Conservation (phyloP, 768 basidiomycete species). For the Mycena haematopus region DNA sequence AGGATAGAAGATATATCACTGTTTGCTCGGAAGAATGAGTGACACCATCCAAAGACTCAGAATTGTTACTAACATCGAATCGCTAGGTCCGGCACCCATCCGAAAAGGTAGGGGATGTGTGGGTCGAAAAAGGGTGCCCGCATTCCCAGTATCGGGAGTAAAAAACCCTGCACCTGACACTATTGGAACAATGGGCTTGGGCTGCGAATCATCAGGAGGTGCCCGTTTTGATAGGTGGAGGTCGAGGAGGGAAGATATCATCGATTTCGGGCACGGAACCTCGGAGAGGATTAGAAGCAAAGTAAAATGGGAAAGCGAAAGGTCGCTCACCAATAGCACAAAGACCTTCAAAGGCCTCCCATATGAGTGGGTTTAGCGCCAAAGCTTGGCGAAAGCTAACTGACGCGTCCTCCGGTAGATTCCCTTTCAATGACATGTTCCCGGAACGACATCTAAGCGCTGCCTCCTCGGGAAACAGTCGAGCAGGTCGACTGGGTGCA, state of each 20-base stretch:
- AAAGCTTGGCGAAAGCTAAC: constrained; percentile 76
- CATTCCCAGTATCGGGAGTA: constrained; percentile 69
- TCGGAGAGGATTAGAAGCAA: constrained; percentile 39
- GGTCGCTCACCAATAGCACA: constrained; percentile 73
- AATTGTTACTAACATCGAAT: constrained; percentile 60
- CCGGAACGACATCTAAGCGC: constrained; percentile 81
- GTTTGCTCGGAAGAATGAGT: constrained; percentile 48
- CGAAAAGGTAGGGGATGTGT: constrained; percentile 62
- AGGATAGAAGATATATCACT: constrained; percentile 60
- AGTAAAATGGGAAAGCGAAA: constrained; percentile 19
- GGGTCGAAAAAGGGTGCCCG: constrained; percentile 61
- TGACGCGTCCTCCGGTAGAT: constrained; percentile 76
- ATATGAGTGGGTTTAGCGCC: constrained; percentile 75
- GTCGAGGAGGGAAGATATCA: constrained; percentile 71
- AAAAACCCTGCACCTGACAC: constrained; percentile 78
- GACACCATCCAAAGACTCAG: constrained; percentile 19
- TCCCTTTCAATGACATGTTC: constrained; percentile 77
- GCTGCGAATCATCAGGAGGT: constrained; percentile 57
- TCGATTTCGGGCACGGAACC: constrained; percentile 77
- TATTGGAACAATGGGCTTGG: constrained; percentile 52
- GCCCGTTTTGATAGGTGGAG: constrained; percentile 59
- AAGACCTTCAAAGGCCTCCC: constrained; percentile 93
- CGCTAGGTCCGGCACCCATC: constrained; percentile 62
- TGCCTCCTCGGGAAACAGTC: constrained; percentile 73
- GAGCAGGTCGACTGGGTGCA: constrained; percentile 57